Evolutionary conservation across 495 filamentous ascomycete species (phyloP).

Genomic region (Neurospora sp.): DNA sequence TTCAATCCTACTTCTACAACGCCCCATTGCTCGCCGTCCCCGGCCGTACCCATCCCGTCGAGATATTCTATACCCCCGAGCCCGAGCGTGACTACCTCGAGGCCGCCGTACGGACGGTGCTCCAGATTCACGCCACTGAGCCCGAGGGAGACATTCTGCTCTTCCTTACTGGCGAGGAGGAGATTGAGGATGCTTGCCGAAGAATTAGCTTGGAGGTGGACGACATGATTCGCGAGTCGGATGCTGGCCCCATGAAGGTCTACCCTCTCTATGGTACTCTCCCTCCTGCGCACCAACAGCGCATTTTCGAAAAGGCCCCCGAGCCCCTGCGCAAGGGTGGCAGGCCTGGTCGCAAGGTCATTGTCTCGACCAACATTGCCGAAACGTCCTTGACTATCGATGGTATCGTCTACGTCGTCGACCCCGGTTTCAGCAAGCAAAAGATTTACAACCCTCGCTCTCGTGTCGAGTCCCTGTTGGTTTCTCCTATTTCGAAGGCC

Average conservation of each 20-base stretch:
- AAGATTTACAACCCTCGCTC: constrained; percentile 98
- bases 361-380: constrained; percentile 95
- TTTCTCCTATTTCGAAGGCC: constrained; percentile 94
- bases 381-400: constrained; percentile 97
- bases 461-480: constrained; percentile 88
- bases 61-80: constrained; percentile 97
- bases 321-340: constrained; percentile 61
- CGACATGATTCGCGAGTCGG: constrained; percentile 81
- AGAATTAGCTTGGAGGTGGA: constrained; percentile 87
- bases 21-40: constrained; percentile 91
- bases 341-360: constrained; percentile 83
- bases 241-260: constrained; percentile 79
- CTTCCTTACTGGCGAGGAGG: constrained; percentile 96
- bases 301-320: constrained; percentile 87
- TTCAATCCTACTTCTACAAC: constrained; percentile 94
- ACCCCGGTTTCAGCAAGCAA: constrained; percentile 98
- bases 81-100: constrained; percentile 96
- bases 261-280: constrained; percentile 94
- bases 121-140: constrained; percentile 92
- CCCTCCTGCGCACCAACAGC: constrained; percentile 84
- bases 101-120: constrained; percentile 83
- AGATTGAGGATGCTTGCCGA: constrained; percentile 92
- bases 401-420: constrained; percentile 97
- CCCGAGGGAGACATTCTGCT: constrained; percentile 89
- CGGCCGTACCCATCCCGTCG: constrained; percentile 90